Evolutionary conservation across 2,329 filamentous ascomycete genomes (phyloP).

Genomic region (Ramularia collo-cygni): DNA sequence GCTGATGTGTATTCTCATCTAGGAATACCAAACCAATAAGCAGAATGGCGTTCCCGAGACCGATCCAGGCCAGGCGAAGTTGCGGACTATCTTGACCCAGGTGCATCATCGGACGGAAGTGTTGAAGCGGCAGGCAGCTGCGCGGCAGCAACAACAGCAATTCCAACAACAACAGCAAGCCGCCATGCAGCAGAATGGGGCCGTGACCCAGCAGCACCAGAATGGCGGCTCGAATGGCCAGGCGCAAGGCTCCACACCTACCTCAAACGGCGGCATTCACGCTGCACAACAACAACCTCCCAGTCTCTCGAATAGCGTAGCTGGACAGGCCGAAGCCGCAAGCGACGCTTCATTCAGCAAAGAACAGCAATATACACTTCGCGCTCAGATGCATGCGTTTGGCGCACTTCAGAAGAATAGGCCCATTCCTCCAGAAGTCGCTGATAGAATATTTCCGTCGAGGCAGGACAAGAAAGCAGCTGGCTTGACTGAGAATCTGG

Average conservation of each 20-base stretch:
- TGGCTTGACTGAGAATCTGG: constrained; percentile 35
- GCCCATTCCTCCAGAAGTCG: constrained; percentile 68
- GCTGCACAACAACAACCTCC: constrained; percentile 6
- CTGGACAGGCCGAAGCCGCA: constrained; percentile 15
- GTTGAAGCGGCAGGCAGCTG: constrained; percentile 41
- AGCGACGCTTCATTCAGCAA: constrained; percentile 47
- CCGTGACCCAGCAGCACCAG: constrained; percentile 31
- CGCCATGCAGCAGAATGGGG: constrained; percentile 46
- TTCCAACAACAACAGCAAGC: constrained; percentile 38
- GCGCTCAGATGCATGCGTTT: constrained; percentile 85
- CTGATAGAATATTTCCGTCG: constrained; percentile 74
- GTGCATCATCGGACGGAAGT: constrained; percentile 49
- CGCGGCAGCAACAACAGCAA: constrained; percentile 4
- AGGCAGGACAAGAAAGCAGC: constrained; percentile 52
- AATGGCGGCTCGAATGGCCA: constrained; percentile 41
- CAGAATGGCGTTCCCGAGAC: constrained; percentile 69
- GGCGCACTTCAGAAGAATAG: constrained; percentile 83
- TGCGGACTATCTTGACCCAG: constrained; percentile 64
- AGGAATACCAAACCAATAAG: constrained; percentile 91
- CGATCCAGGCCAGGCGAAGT: constrained; percentile 83
- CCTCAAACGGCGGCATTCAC: constrained; percentile 15
- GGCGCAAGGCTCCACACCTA: constrained; percentile 13
- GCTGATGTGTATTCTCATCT: constrained; percentile 3
- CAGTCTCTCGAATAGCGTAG: constrained; percentile 21
- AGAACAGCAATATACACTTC: constrained; percentile 70